phyloP scores from a whole-genome alignment of 2,329 filamentous ascomycete species.

The Aotearoamyces nothofagi region DNA sequence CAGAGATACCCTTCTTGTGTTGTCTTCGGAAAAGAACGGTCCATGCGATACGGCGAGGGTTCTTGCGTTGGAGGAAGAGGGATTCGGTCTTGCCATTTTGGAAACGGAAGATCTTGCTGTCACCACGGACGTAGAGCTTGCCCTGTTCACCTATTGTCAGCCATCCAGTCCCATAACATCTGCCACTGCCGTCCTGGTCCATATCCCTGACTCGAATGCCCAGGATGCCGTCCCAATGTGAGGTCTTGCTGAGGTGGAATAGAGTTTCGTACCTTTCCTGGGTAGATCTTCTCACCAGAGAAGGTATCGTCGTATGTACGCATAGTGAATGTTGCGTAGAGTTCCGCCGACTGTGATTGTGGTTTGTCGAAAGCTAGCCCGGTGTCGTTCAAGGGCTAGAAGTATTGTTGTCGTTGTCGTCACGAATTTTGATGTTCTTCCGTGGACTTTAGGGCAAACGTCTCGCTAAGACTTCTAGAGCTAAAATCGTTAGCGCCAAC shows the following conservation, averaged over 20 bases:
- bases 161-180: constrained; percentile 4
- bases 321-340: constrained; percentile 16
- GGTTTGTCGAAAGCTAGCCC: background rate
- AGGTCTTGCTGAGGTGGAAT: too few species aligned
- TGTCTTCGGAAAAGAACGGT: constrained; percentile 95
- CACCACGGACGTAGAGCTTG: constrained; percentile 98
- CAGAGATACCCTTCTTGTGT: constrained; percentile 99
- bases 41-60: constrained; percentile 98
- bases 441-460: background rate
- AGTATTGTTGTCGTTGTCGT: constrained; percentile 1
- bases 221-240: too few species aligned
- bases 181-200: constrained; percentile 2
- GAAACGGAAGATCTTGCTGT: constrained; percentile 99
- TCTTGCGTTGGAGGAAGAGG: constrained; percentile 99
- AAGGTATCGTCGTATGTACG: constrained; percentile 57
- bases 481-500: too few species aligned
- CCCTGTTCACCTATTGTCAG: constrained; percentile 42
- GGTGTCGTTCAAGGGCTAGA: constrained; percentile 2
- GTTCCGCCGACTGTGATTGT: constrained; percentile 9
- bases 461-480: too few species aligned
- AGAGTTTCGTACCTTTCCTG: constrained; percentile 58
- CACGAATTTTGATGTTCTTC: background rate
- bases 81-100: constrained; percentile 99
- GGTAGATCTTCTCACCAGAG: constrained; percentile 67
- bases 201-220: too few species aligned